Percentiles rank a stretch among this genome's conserved stretches.
phyloP scores from a whole-genome alignment of 805 yeast genomes.

The Kazachstania kunashirensis region DNA sequence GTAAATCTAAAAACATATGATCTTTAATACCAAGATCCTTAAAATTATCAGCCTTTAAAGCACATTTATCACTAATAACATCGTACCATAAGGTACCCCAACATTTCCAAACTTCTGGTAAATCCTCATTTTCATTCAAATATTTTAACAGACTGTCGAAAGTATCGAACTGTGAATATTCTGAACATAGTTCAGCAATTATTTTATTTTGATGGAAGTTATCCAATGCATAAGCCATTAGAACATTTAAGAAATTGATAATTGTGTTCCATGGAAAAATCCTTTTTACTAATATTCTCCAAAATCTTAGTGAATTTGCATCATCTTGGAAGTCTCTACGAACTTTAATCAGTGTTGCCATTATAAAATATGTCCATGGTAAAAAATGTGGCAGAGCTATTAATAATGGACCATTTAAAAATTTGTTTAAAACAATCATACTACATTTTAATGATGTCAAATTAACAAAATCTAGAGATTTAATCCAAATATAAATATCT shows the following conservation, averaged over 20 bases:
- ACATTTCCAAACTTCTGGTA: conserved; percentile 74
- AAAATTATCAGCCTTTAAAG: conserved; percentile 29
- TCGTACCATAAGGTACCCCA: conserved; percentile 84
- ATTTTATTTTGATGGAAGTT: conserved; percentile 14
- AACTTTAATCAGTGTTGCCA: conserved; percentile 51
- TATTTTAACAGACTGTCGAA: conserved; percentile 37
- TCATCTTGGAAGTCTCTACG: conserved; percentile 15
- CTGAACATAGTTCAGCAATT: conserved; percentile 18
- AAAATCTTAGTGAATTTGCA: conserved; percentile 17
- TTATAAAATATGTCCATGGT: conserved; percentile 67
- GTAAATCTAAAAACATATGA: conserved; percentile 49
- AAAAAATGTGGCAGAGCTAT: conserved; percentile 65
- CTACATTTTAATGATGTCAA: conserved; percentile 58
- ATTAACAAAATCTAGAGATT: conserved; percentile 45
- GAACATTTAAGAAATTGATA: conserved; percentile 52
- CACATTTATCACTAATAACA: conserved; percentile 39
- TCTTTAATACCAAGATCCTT: conserved; percentile 49
- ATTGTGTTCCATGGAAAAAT: conserved; percentile 63
- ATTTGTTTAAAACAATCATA: conserved; percentile 57
- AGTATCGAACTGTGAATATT: conserved; percentile 15
- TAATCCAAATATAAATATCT: conserved; percentile 39
- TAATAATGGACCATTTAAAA: conserved; percentile 55
- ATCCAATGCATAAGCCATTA: conserved; percentile 32
- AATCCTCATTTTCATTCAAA: conserved; percentile 49
- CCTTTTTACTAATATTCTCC: conserved; percentile 34